These are phyloP conservation scores for Heterobasidion occidentale DNA, from an alignment of 1,284 basidiomycete genomes.

Conservation along the genomic window DNA sequence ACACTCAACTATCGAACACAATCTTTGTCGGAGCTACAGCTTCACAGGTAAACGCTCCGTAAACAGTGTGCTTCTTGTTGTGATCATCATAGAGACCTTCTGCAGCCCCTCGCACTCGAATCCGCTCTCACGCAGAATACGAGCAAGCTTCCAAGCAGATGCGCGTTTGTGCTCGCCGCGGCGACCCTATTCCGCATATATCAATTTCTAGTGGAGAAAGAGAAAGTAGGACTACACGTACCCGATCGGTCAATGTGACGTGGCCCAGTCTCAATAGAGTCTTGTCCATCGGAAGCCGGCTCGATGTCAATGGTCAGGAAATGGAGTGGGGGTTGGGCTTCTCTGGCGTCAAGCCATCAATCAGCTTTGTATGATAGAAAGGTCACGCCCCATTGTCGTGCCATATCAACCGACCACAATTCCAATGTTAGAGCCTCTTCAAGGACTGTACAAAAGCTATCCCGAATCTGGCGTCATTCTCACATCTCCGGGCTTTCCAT, in stretches of 20 bases:
- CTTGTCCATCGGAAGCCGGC: too few species aligned
- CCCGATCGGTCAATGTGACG: slow-evolving; percentile 95
- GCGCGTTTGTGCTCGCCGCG: slow-evolving; percentile 75
- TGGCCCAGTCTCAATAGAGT: too few species aligned
- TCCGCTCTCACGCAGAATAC: slow-evolving; percentile 85
- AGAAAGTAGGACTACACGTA: slow-evolving; percentile 15
- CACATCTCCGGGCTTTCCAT: too few species aligned
- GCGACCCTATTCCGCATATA: slow-evolving; percentile 8
- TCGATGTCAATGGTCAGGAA: too few species aligned
- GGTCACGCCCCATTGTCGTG: too few species aligned
- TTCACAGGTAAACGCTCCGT: slow-evolving; percentile 82
- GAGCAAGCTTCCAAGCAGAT: slow-evolving; percentile 92
- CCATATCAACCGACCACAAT: too few species aligned
- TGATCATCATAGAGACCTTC: slow-evolving; percentile 95
- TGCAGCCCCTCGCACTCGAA: slow-evolving; percentile 74
- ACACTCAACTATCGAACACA: slow-evolving; percentile 43
- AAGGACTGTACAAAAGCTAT: too few species aligned
- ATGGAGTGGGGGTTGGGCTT: too few species aligned
- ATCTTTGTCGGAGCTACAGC: slow-evolving; percentile 85
- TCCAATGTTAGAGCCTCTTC: too few species aligned
- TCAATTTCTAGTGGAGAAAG: not conserved
- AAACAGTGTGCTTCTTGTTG: slow-evolving; percentile 86
- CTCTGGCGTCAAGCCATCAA: too few species aligned
- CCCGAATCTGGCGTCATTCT: too few species aligned
- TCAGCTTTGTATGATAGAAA: too few species aligned